Evolutionary conservation across 805 yeast species (phyloP).

Genomic region (Ogataea methanolica): DNA sequence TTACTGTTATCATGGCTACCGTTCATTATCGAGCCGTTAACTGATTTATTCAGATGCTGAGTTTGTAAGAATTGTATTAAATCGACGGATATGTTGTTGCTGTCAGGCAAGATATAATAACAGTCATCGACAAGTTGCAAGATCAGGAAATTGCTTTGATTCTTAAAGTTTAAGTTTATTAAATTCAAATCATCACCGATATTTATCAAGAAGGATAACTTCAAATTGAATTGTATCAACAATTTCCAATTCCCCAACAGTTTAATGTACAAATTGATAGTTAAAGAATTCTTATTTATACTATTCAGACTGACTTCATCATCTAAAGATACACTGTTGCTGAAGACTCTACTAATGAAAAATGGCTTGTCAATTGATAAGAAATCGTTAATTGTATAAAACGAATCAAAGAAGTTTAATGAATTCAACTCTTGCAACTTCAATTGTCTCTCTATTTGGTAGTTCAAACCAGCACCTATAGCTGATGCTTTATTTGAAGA

Average conservation of each 20-base stretch:
- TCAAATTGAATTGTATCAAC: constrained; percentile 21
- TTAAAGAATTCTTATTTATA: constrained; percentile 17
- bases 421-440: constrained; percentile 26
- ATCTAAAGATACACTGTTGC: constrained; percentile 20
- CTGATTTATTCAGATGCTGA: neutral
- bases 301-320: constrained; percentile 21
- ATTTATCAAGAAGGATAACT: constrained; percentile 28
- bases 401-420: constrained; percentile 28
- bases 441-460: constrained; percentile 24
- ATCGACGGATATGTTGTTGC: constrained; percentile 9
- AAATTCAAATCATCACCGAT: constrained; percentile 27
- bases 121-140: constrained; percentile 29
- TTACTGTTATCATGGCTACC: neutral
- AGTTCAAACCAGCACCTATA: constrained; percentile 7
- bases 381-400: constrained; percentile 32
- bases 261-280: constrained; percentile 21
- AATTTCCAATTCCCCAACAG: constrained; percentile 20
- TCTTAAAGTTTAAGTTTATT: constrained; percentile 13
- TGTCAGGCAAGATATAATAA: constrained; percentile 21
- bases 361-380: constrained; percentile 24
- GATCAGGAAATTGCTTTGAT: constrained; percentile 23
- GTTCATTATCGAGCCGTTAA: too few relatives aligned
- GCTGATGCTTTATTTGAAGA: neutral
- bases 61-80: constrained; percentile 7
- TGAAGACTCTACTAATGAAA: constrained; percentile 32